phyloP scores from a whole-genome alignment of 495 filamentous ascomycete genomes.

The Parachaetomium inaequale region DNA sequence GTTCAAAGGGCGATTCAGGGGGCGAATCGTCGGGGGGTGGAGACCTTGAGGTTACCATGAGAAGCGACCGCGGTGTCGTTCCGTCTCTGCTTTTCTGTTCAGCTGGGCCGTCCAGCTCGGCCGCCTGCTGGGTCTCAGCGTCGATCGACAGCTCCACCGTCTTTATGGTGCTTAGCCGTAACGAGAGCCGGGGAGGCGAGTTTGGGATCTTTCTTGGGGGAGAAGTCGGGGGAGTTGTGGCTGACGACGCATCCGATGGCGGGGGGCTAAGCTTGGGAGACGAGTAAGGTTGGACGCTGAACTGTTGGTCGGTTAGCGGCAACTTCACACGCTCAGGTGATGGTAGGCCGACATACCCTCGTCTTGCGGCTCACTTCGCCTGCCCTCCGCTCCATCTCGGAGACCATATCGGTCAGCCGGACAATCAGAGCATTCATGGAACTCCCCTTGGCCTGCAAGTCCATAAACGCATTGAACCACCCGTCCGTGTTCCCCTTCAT shows the following conservation, averaged over 20 bases:
- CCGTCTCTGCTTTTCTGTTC: neutral
- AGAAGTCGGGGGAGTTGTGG: conserved; percentile 26
- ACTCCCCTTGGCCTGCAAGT: conserved; percentile 62
- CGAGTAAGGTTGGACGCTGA: conserved; percentile 23
- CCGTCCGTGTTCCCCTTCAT: conserved; percentile 85
- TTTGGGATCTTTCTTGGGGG: conserved; percentile 26
- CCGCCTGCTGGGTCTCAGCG: neutral
- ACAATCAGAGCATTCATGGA: conserved; percentile 57
- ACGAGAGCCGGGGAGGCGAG: conserved; percentile 33
- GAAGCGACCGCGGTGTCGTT: neutral
- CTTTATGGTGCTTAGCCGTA: conserved; percentile 31
- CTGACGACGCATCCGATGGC: conserved; percentile 28
- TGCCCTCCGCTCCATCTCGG: conserved; percentile 74
- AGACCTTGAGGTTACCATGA: conserved; percentile 13
- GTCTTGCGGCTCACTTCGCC: conserved; percentile 67
- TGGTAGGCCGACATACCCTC: conserved; percentile 34
- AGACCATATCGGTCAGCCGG: conserved; percentile 63
- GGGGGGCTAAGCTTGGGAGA: conserved; percentile 30
- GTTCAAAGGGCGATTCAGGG: conserved; percentile 1
- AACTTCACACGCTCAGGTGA: neutral
- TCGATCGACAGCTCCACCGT: conserved; percentile 21
- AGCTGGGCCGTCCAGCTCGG: neutral
- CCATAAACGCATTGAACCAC: conserved; percentile 73
- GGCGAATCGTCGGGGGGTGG: conserved; percentile 8
- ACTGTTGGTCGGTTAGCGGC: conserved; percentile 25